Evolutionary conservation across 2,329 filamentous ascomycete species (phyloP).

Genomic region (Didymella pomorum): DNA sequence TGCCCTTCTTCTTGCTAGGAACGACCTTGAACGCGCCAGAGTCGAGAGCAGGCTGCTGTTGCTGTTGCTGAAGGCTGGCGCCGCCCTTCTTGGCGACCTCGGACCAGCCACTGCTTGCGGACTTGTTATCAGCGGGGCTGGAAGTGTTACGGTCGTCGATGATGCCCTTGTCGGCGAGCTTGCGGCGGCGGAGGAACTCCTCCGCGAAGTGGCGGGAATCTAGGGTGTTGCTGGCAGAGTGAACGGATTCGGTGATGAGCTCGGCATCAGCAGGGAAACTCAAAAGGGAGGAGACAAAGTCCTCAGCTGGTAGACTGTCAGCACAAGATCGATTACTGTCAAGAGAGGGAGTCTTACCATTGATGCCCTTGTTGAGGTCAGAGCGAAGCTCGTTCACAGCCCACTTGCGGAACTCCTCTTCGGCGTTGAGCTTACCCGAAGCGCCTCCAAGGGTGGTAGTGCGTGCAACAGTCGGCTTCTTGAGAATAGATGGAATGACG

Average conservation of each 20-base stretch:
- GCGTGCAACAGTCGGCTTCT: conserved; percentile 65
- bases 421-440: conserved; percentile 67
- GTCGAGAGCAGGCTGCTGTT: conserved; percentile 45
- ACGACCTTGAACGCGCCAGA: conserved; percentile 87
- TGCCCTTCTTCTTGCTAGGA: conserved; percentile 86
- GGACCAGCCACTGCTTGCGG: conserved; percentile 78
- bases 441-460: conserved; percentile 55
- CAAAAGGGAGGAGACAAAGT: conserved; percentile 79
- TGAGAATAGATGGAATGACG: conserved; percentile 52
- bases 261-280: conserved; percentile 78
- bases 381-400: conserved; percentile 78
- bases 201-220: conserved; percentile 93
- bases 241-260: conserved; percentile 89
- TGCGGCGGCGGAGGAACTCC: conserved; percentile 92
- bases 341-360: conserved; percentile 61
- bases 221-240: conserved; percentile 85
- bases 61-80: conserved; percentile 54
- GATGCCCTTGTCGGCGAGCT: conserved; percentile 90
- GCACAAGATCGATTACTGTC: not conserved
- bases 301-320: conserved; percentile 67
- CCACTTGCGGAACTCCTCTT: conserved; percentile 96
- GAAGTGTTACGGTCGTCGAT: conserved; percentile 72
- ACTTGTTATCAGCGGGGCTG: conserved; percentile 55
- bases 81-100: conserved; percentile 98
- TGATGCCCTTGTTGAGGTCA: conserved; percentile 73